Base-by-base conservation (phyloP, 495 filamentous ascomycete genomes). In the Aspergillus indologenus region DNA sequence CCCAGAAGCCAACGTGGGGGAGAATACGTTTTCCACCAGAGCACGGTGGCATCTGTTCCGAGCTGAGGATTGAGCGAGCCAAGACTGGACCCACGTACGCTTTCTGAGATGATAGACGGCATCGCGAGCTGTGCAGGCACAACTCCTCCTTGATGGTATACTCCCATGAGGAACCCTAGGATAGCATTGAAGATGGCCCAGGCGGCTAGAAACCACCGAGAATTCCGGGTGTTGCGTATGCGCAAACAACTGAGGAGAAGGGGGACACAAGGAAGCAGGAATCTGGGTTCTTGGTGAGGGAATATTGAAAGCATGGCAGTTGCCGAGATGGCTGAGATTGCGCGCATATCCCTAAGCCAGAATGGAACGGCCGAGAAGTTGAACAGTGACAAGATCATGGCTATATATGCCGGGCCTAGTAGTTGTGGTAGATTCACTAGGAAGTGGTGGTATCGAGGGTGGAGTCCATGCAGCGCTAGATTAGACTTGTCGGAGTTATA, bases 11-110 rank as follows among this genome's bases (percentile, higher is more conserved):
- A 98, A 20, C 89, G 85, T 0, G 94, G 94, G 7, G 94, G 94
- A 61, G 87, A 89, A 71, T 98, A 98, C 0, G 95, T 98, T 66
- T 96, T 96, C 94, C 94, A 98, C 92, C 92, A 98, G 54, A 96
- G 79, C 3, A 89, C 89, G 12, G 68, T 71, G 14, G 88, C 80
- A 5, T 81, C 83, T n/a, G 84, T 82, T 52, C 83, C 78, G 18
- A 56, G 46, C 72, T 81, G 65, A 53, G 58, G 62, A 65, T 57
- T 64, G 61, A 62, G 50, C 2, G 61, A 40, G 14, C 49, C 51
- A 18, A 60, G 54, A 60, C 60, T 50, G 26, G 56, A 46, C 20
- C 8, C 46, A 2, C 49, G 22, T 19, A 22, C 54, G 29, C 57
- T 72, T 18, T 61, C 51, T 1, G 66, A 63, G 31, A 77, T 54